A percentile compares a stretch with the other conserved stretches of the same genome.
Evolutionary conservation across 495 filamentous ascomycete species (phyloP).

Genomic region (Trichoderma orchidacearum): DNA sequence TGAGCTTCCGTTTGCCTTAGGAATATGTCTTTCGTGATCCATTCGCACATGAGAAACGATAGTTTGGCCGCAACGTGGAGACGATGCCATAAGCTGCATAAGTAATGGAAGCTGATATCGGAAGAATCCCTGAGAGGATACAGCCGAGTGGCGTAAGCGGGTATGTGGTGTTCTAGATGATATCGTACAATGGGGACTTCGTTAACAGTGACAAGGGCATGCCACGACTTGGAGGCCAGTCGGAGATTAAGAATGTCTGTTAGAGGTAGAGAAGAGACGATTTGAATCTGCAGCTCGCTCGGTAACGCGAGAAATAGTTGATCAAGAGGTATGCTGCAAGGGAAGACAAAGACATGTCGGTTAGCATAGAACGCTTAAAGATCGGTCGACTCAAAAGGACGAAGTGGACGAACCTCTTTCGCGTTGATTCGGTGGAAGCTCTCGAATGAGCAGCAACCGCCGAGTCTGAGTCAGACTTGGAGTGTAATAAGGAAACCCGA

Average conservation of each 20-base stretch:
- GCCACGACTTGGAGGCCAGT: constrained; percentile 37
- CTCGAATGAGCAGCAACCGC: not conserved
- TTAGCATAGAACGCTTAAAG: constrained; percentile 3
- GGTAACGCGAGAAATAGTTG: constrained; percentile 36
- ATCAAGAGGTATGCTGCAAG: constrained; percentile 23
- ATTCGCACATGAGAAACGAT: constrained; percentile 36
- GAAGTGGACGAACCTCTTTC: constrained; percentile 8
- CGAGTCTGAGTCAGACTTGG: not conserved
- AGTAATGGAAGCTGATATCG: constrained; percentile 36
- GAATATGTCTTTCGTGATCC: constrained; percentile 44
- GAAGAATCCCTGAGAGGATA: constrained; percentile 30
- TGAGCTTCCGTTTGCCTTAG: constrained; percentile 33
- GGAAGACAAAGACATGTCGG: not conserved
- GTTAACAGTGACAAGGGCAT: constrained; percentile 39
- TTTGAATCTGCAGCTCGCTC: constrained; percentile 41
- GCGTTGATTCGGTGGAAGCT: constrained; percentile 2
- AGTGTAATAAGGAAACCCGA: constrained; percentile 4
- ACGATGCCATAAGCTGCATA: constrained; percentile 45
- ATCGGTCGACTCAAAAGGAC: not conserved
- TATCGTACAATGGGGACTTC: constrained; percentile 41
- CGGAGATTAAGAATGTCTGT: constrained; percentile 38
- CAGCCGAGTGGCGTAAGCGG: constrained; percentile 35
- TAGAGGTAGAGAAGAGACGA: constrained; percentile 39
- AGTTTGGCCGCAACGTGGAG: constrained; percentile 41
- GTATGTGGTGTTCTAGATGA: constrained; percentile 38